These are phyloP conservation scores for Suhomyces guaymorum DNA, from an alignment of 1,139 yeast genomes.

Conservation along the genomic window DNA sequence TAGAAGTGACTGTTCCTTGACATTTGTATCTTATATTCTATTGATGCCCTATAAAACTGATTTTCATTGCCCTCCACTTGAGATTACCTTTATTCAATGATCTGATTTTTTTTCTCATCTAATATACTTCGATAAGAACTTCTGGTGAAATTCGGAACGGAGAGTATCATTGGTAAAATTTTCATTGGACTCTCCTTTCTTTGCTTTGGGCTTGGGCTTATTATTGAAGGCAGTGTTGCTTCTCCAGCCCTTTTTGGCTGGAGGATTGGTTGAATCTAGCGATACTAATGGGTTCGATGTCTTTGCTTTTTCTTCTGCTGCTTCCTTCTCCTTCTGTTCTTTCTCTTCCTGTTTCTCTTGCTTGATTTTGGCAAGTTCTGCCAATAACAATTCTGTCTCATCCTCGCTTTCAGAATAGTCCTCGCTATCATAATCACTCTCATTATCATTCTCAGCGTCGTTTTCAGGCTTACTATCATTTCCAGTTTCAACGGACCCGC, in stretches of 20 bases:
- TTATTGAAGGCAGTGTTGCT: constrained; percentile 49
- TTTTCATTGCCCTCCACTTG: too few relatives aligned
- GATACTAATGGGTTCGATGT: constrained; percentile 48
- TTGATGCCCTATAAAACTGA: too few relatives aligned
- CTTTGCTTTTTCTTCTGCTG: constrained; percentile 22
- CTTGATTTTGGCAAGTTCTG: constrained; percentile 57
- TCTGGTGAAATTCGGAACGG: constrained; percentile 67
- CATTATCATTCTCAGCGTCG: constrained; percentile 1
- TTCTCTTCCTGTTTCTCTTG: constrained; percentile 42
- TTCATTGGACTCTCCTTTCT: constrained; percentile 10
- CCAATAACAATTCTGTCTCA: constrained; percentile 42
- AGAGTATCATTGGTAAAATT: constrained; percentile 63
- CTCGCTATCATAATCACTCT: constrained; percentile 4
- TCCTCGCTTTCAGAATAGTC: constrained; percentile 28
- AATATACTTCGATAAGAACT: constrained; percentile 68
- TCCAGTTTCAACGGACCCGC: too few relatives aligned
- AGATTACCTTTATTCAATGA: too few relatives aligned
- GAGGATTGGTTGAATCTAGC: constrained; percentile 7
- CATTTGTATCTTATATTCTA: not conserved
- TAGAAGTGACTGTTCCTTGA: too few relatives aligned
- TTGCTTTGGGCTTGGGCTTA: constrained; percentile 19
- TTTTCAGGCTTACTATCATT: constrained; percentile 7
- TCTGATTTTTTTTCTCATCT: constrained; percentile 25
- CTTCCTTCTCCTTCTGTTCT: constrained; percentile 27
- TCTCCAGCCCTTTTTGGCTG: constrained; percentile 55